These are phyloP conservation scores for Fragilariopsis cylindrus DNA, from an alignment of 108 stramenopile genomes.

Conservation along the genomic window DNA sequence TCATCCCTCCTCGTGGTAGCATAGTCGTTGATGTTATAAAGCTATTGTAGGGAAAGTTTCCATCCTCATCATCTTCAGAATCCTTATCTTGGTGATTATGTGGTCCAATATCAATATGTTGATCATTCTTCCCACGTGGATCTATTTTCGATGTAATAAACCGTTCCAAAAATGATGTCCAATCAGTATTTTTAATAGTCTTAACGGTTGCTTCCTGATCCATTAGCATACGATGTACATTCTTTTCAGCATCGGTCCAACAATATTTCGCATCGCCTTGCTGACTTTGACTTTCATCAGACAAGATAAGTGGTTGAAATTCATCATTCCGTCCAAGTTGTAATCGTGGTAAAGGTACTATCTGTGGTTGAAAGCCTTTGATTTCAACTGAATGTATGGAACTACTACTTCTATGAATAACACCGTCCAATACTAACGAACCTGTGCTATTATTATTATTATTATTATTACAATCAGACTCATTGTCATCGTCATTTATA, in stretches of 20 bases:
- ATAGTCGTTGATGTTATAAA: conserved; percentile 82
- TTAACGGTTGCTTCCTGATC: conserved; percentile 74
- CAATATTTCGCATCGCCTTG: background rate
- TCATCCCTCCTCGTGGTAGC: conserved; percentile 67
- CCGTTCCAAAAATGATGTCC: conserved; percentile 76
- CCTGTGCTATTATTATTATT: background rate
- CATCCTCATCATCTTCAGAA: background rate
- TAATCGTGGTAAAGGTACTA: conserved; percentile 67
- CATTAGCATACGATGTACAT: conserved; percentile 62
- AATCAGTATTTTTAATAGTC: conserved; percentile 79
- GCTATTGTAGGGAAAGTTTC: conserved; percentile 66
- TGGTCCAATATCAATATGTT: conserved; percentile 36
- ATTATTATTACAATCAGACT: background rate
- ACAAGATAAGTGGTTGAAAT: conserved; percentile 55
- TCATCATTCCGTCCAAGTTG: conserved; percentile 59
- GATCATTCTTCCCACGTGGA: conserved; percentile 19
- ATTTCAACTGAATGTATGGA: conserved; percentile 39
- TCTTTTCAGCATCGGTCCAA: conserved; percentile 65
- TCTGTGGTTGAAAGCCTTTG: conserved; percentile 66
- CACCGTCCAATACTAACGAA: conserved; percentile 23
- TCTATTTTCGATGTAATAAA: conserved; percentile 42
- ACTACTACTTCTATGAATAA: conserved; percentile 2
- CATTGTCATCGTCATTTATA: background rate
- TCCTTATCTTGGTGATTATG: background rate
- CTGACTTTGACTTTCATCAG: conserved; percentile 21